Conservation (phyloP, 805 yeast genomes). For the Blastobotrys chiropterorum region DNA sequence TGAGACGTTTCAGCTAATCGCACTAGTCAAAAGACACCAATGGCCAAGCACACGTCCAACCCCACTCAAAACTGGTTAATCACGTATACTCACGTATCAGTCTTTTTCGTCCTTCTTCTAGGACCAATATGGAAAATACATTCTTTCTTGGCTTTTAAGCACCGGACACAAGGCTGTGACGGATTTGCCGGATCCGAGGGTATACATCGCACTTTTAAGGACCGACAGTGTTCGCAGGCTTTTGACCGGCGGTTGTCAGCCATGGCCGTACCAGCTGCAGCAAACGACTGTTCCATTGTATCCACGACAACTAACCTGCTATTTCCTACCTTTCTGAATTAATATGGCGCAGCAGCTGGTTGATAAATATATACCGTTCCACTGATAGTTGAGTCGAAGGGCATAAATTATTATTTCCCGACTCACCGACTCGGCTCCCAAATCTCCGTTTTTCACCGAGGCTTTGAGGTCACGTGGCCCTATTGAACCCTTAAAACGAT, state of each 20-base stretch:
- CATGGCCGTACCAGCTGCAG: not conserved
- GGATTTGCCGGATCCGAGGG: constrained; percentile 58
- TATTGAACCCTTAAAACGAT: no score
- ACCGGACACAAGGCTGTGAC: constrained; percentile 64
- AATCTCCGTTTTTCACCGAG: no score
- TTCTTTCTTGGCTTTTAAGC: constrained; percentile 52
- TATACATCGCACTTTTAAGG: constrained; percentile 77
- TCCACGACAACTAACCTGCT: no score
- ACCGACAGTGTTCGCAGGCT: constrained; percentile 53
- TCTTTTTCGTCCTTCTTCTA: constrained; percentile 43
- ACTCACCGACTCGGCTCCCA: no score
- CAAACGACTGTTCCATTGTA: not conserved
- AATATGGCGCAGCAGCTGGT: no score
- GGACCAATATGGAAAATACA: constrained; percentile 67
- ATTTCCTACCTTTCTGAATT: no score
- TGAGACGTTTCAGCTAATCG: no score
- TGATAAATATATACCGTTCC: no score
- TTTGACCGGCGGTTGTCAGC: constrained; percentile 18
- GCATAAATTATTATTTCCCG: no score
- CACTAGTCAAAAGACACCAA: no score
- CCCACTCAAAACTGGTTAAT: not conserved
- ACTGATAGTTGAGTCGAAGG: no score
- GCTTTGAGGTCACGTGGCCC: no score
- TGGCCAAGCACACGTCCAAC: not conserved
- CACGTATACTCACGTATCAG: constrained; percentile 22